These are phyloP conservation scores for Solanum hybrid DNA, from an alignment of 305 asterid species.

Conservation along the genomic window DNA sequence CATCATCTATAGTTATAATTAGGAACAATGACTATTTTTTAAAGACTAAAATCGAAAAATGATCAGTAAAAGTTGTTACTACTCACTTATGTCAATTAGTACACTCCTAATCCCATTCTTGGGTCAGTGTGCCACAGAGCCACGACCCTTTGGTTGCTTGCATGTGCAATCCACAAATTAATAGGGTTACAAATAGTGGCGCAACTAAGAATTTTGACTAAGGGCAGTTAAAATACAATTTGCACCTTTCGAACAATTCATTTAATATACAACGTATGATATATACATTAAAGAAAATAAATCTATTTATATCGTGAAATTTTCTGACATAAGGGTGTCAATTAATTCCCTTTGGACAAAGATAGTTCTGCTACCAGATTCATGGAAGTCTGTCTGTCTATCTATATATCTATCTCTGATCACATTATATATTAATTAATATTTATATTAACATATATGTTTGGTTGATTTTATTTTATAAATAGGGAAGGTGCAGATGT, in stretches of 20 bases:
- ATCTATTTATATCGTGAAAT: neutral
- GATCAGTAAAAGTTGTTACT: neutral
- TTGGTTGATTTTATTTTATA: neutral
- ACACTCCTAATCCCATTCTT: no score
- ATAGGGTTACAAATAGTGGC: no score
- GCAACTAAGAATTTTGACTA: no score
- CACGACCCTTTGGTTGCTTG: no score
- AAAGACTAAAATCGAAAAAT: neutral
- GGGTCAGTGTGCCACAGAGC: no score
- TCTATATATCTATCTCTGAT: neutral
- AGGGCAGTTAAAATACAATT: neutral
- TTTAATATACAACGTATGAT: neutral
- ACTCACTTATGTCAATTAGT: neutral
- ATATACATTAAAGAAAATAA: neutral
- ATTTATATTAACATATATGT: neutral
- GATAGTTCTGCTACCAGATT: neutral
- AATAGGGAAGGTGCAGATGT: conserved; percentile 9
- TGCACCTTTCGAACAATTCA: neutral
- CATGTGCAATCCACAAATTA: no score
- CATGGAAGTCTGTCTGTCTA: no score
- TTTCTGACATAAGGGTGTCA: neutral
- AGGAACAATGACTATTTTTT: neutral
- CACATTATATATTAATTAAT: neutral
- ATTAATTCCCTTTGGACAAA: neutral
- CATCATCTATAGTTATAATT: neutral